These are phyloP conservation scores for Dryadomyces quercivorus DNA, from an alignment of 2,329 filamentous ascomycete species.

Conservation along the genomic window DNA sequence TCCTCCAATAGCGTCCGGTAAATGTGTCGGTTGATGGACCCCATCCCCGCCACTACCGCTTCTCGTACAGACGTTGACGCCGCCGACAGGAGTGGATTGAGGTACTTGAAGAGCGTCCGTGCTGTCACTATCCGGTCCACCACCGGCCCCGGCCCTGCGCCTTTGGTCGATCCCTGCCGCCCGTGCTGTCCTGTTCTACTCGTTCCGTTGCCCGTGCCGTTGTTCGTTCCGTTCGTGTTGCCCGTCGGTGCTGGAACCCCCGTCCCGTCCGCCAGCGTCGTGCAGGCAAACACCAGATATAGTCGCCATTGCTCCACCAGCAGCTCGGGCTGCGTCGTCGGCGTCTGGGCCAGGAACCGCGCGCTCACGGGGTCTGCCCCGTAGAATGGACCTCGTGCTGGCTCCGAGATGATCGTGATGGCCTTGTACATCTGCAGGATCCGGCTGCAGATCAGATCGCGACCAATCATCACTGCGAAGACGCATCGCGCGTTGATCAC, in stretches of 20 bases:
- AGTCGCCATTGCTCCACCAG: constrained; percentile 97
- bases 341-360: constrained; percentile 38
- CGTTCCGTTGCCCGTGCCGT: not conserved
- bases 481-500: constrained; percentile 85
- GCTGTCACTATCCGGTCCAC: constrained; percentile 77
- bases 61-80: constrained; percentile 72
- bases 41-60: constrained; percentile 81
- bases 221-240: not conserved
- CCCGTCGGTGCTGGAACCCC: constrained; percentile 35
- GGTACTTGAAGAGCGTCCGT: constrained; percentile 75
- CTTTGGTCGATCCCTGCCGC: not conserved
- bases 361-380: constrained; percentile 46
- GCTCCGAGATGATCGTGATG: constrained; percentile 69
- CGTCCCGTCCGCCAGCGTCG: constrained; percentile 77
- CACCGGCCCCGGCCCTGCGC: constrained; percentile 17
- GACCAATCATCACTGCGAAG: constrained; percentile 78
- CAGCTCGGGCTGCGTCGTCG: constrained; percentile 68
- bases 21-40: constrained; percentile 88
- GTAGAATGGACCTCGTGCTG: constrained; percentile 50
- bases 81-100: constrained; percentile 76
- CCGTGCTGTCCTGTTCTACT: not conserved
- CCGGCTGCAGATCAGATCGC: constrained; percentile 85
- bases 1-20: constrained; percentile 86
- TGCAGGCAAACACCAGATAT: constrained; percentile 94
- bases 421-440: constrained; percentile 86